These are phyloP conservation scores for Brassica carinata DNA, from an alignment of 345 rosid species.

Conservation along the genomic window DNA sequence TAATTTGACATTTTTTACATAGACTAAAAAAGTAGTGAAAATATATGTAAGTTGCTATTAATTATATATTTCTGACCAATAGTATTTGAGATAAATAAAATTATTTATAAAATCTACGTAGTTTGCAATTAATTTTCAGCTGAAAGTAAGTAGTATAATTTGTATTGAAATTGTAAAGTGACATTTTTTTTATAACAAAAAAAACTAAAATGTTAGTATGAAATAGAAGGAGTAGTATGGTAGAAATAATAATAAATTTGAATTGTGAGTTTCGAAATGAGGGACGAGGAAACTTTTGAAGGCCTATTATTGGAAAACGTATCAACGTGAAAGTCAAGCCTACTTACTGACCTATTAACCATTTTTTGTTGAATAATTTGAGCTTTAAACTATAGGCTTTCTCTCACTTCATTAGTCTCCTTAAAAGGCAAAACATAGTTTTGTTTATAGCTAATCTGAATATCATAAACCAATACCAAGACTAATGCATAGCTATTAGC, in stretches of 20 bases:
- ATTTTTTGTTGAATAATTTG: conserved; percentile 33
- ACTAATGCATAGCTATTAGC: neutral
- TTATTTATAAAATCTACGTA: too few relatives aligned
- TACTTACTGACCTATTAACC: conserved; percentile 29
- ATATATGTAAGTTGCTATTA: too few relatives aligned
- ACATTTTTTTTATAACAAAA: too few relatives aligned
- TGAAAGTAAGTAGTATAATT: too few relatives aligned
- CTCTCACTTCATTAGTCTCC: conserved; percentile 18
- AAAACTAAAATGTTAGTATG: too few relatives aligned
- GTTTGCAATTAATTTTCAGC: too few relatives aligned
- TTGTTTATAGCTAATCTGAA: neutral
- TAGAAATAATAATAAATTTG: conserved; percentile 1
- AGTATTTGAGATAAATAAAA: too few relatives aligned
- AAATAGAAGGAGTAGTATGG: neutral
- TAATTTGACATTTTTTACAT: too few relatives aligned
- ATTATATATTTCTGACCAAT: too few relatives aligned
- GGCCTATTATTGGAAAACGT: conserved; percentile 22
- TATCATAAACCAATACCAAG: neutral
- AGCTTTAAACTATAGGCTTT: conserved; percentile 23
- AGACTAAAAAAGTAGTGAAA: too few relatives aligned
- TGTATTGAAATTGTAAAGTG: too few relatives aligned
- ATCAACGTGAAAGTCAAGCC: conserved; percentile 42
- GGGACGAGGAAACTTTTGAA: conserved; percentile 28
- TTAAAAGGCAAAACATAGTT: conserved; percentile 5
- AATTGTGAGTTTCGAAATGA: conserved; percentile 17